phyloP scores from a whole-genome alignment of 306 rosid species.

The Chamaecrista fasciculata region DNA sequence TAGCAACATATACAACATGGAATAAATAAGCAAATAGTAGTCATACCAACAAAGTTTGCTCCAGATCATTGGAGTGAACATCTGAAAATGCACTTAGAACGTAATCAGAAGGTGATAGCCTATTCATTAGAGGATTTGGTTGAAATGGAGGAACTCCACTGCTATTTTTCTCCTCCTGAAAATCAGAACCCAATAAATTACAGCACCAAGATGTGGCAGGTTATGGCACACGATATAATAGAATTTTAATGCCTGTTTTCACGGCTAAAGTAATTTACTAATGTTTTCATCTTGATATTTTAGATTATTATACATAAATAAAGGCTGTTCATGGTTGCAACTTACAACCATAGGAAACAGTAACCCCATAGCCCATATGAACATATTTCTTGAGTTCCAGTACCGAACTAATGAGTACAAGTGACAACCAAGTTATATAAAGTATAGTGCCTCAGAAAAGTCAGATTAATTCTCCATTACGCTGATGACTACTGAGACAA shows the following conservation, averaged over 20 bases:
- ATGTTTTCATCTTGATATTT: background rate
- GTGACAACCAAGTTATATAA: background rate
- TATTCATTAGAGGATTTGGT: constrained; percentile 67
- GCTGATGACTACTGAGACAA: background rate
- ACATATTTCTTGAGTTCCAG: background rate
- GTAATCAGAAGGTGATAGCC: constrained; percentile 76
- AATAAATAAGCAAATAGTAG: constrained; percentile 16
- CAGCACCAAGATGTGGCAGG: constrained; percentile 18
- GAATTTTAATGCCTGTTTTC: no score
- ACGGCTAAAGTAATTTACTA: no score
- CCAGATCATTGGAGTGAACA: constrained; percentile 84
- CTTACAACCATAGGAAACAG: background rate
- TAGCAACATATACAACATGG: constrained; percentile 3
- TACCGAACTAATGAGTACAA: background rate
- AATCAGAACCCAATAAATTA: constrained; percentile 25
- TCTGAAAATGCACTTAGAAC: constrained; percentile 72
- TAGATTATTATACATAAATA: background rate
- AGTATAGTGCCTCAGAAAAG: constrained; percentile 2
- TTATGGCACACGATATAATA: background rate
- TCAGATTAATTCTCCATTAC: background rate
- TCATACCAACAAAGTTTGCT: constrained; percentile 85
- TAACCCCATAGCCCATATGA: no score
- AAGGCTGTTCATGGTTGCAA: background rate
- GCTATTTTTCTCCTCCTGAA: constrained; percentile 63
- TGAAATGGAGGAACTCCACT: constrained; percentile 47